Conservation (phyloP, 768 basidiomycete species). For the Agaricus subrufescens region DNA sequence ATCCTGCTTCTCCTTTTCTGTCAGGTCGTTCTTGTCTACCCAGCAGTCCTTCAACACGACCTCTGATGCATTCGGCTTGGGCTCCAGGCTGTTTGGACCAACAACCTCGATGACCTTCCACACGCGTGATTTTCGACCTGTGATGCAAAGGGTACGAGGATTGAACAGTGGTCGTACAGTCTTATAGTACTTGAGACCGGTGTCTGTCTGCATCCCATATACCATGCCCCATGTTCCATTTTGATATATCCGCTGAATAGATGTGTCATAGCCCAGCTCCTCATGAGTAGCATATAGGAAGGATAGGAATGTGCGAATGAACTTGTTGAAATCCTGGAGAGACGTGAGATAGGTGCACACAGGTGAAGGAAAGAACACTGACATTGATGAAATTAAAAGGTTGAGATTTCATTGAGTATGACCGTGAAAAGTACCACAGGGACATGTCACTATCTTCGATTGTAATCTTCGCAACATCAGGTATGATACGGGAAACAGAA, state of each 20-base stretch:
- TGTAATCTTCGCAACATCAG: neutral
- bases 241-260: neutral
- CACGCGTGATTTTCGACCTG: constrained; percentile 12
- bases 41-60: neutral
- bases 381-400: constrained; percentile 1
- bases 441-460: constrained; percentile 3
- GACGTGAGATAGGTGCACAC: neutral
- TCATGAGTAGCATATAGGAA: constrained; percentile 1
- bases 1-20: constrained; percentile 13
- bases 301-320: constrained; percentile 6
- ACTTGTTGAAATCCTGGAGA: neutral
- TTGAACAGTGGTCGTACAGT: neutral
- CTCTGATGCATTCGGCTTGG: neutral
- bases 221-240: neutral
- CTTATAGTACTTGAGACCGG: neutral
- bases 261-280: constrained; percentile 8
- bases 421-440: constrained; percentile 10
- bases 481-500: too few species aligned
- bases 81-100: neutral
- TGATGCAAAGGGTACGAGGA: constrained; percentile 1
- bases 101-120: constrained; percentile 10
- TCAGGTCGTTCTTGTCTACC: neutral
- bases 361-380: neutral
- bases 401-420: constrained; percentile 4
- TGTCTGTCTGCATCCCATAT: neutral